These are phyloP conservation scores for Xanthoconium purpureum DNA, from an alignment of 768 basidiomycete species.

Conservation along the genomic window DNA sequence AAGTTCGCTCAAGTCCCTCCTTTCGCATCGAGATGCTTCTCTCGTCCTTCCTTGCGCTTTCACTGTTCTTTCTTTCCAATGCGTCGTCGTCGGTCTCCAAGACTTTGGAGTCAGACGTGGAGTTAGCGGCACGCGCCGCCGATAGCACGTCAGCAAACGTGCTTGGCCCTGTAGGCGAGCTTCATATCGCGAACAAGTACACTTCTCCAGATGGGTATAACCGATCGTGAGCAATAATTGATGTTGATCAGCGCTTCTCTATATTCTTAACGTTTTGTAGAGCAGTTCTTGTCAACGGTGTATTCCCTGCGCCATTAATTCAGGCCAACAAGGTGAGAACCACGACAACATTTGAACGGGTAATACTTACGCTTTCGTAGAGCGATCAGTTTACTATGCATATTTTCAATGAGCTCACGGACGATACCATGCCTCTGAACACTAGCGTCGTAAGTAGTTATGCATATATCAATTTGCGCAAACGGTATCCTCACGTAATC, in stretches of 20 bases:
- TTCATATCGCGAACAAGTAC: background rate
- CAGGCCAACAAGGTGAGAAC: slow-evolving; percentile 32
- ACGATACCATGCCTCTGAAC: slow-evolving; percentile 44
- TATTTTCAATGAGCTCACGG: slow-evolving; percentile 20
- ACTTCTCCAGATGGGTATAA: slow-evolving; percentile 1
- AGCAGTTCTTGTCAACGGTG: background rate
- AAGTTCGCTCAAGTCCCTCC: background rate
- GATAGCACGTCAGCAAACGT: background rate
- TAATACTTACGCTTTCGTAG: background rate
- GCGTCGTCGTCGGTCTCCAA: background rate
- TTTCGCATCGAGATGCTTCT: background rate
- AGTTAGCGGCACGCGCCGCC: background rate
- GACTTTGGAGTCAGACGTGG: background rate
- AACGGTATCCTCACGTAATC: slow-evolving; percentile 5
- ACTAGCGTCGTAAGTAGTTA: slow-evolving; percentile 37
- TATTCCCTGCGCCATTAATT: slow-evolving; percentile 44
- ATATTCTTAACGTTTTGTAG: background rate
- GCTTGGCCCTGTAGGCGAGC: background rate
- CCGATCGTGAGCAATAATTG: background rate
- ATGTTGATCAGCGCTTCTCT: no score
- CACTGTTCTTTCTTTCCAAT: no score
- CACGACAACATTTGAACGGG: background rate
- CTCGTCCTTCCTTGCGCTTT: background rate
- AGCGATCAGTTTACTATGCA: background rate
- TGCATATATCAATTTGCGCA: background rate